phyloP scores from a whole-genome alignment of 306 rosid genomes.

The Betula pendula region DNA sequence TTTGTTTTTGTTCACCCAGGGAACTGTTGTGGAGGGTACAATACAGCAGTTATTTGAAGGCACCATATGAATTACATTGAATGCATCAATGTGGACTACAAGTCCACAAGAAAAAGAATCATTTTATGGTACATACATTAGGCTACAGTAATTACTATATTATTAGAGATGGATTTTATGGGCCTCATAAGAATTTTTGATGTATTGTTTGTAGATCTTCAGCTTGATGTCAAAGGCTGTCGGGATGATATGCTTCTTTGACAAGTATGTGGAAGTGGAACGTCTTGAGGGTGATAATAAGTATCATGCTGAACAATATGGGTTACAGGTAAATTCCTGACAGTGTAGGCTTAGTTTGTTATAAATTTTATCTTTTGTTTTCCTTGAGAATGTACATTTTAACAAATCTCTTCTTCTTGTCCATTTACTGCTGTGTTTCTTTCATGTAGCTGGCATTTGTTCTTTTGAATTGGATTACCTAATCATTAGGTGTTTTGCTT shows the following conservation, averaged over 20 bases:
- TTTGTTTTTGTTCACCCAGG: constrained; percentile 45
- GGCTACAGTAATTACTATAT: constrained; percentile 4
- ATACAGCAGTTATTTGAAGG: constrained; percentile 90
- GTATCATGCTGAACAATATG: constrained; percentile 82
- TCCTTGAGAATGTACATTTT: neutral
- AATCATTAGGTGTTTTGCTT: neutral
- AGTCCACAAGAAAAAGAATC: constrained; percentile 94
- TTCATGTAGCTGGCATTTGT: neutral
- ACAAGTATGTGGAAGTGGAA: constrained; percentile 92
- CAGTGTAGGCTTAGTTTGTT: neutral
- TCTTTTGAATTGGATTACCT: neutral
- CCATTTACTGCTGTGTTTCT: neutral
- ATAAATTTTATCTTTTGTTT: neutral
- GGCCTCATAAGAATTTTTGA: neutral
- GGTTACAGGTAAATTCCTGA: constrained; percentile 65
- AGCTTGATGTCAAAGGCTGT: constrained; percentile 96
- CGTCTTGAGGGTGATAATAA: constrained; percentile 92
- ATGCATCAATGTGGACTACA: constrained; percentile 86
- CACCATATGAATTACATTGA: constrained; percentile 96
- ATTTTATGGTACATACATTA: constrained; percentile 72
- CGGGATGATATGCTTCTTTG: constrained; percentile 91
- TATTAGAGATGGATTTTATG: neutral
- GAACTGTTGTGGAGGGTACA: constrained; percentile 98
- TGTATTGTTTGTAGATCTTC: constrained; percentile 64
- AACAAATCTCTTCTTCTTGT: neutral